A percentile compares a stretch with the other conserved stretches of the same genome.
Evolutionary conservation across 2,329 filamentous ascomycete species (phyloP).

Genomic region (Aspergillus sp.): DNA sequence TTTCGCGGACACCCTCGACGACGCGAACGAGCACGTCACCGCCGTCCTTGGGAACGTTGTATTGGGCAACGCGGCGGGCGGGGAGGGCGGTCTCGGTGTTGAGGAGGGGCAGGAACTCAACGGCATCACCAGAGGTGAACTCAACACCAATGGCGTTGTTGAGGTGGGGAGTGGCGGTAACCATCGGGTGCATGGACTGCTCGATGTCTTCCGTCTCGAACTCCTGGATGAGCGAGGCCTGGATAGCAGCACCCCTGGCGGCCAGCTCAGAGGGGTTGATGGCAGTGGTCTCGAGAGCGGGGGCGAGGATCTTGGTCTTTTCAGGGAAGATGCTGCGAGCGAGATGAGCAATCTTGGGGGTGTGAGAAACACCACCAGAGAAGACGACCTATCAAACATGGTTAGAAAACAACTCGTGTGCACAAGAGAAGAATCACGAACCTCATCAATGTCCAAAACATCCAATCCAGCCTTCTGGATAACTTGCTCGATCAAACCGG

Average conservation of each 20-base stretch:
- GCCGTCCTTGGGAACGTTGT: constrained; percentile 73
- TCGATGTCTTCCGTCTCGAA: constrained; percentile 93
- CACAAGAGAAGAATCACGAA: constrained; percentile 19
- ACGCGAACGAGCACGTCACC: constrained; percentile 88
- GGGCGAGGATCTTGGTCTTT: constrained; percentile 75
- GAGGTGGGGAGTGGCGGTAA: constrained; percentile 91
- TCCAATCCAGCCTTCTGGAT: constrained; percentile 92
- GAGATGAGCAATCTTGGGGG: constrained; percentile 85
- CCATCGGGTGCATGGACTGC: constrained; percentile 91
- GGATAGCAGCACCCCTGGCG: constrained; percentile 88
- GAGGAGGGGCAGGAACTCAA: constrained; percentile 78
- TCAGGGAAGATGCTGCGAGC: constrained; percentile 77
- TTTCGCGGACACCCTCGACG: constrained; percentile 83
- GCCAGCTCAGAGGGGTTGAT: constrained; percentile 93
- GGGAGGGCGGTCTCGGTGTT: constrained; percentile 86
- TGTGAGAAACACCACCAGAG: constrained; percentile 88
- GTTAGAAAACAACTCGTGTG: background rate
- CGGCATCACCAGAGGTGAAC: constrained; percentile 59
- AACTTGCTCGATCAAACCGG: constrained; percentile 76
- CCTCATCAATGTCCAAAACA: constrained; percentile 86
- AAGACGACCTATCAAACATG: constrained; percentile 67
- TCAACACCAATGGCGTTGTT: constrained; percentile 85
- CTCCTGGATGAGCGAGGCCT: constrained; percentile 90
- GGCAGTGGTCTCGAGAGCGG: constrained; percentile 72
- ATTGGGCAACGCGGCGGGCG: constrained; percentile 78